A percentile compares a stretch with the other conserved stretches of the same genome.
phyloP scores from a whole-genome alignment of 768 basidiomycete species.

The Pluteus cervinus region DNA sequence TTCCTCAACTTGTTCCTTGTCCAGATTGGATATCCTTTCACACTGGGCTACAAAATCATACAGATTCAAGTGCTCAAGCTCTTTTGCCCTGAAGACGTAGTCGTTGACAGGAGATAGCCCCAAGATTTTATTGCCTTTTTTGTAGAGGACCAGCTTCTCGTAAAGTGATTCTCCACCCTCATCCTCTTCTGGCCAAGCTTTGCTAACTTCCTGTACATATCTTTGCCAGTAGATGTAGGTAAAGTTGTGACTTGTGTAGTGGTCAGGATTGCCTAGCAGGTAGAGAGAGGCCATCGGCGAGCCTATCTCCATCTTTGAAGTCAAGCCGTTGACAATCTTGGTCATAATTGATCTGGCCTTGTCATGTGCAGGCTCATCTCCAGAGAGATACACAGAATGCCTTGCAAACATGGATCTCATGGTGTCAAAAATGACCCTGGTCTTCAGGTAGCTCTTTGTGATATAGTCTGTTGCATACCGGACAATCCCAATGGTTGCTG shows the following conservation, averaged over 20 bases:
- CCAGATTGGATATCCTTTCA: too few species aligned
- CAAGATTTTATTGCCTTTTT: slow-evolving; percentile 11
- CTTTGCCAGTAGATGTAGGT: slow-evolving; percentile 20
- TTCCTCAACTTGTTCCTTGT: too few species aligned
- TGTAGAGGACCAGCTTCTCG: slow-evolving; percentile 16
- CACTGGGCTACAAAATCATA: slow-evolving; percentile 21
- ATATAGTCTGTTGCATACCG: slow-evolving; percentile 32
- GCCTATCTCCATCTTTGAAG: slow-evolving; percentile 24
- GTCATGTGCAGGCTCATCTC: slow-evolving; percentile 3
- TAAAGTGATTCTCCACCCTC: slow-evolving; percentile 3
- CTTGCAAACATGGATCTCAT: slow-evolving; percentile 1
- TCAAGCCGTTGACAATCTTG: slow-evolving; percentile 14
- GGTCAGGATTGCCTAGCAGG: slow-evolving; percentile 23
- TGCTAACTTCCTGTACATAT: slow-evolving; percentile 15
- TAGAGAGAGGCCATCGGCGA: slow-evolving; percentile 24
- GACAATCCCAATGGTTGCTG: too few species aligned
- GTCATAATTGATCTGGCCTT: too few species aligned
- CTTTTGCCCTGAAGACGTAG: slow-evolving; percentile 15
- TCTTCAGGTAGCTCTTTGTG: slow-evolving; percentile 26
- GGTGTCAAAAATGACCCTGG: slow-evolving; percentile 5
- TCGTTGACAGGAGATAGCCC: slow-evolving; percentile 15
- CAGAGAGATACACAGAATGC: slow-evolving; percentile 6
- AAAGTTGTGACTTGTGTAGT: slow-evolving; percentile 25
- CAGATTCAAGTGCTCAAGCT: slow-evolving; percentile 14
- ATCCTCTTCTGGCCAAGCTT: slow-evolving; percentile 8